These are phyloP conservation scores for Pyrus betulifolia DNA, from an alignment of 306 rosid genomes.

Conservation along the genomic window DNA sequence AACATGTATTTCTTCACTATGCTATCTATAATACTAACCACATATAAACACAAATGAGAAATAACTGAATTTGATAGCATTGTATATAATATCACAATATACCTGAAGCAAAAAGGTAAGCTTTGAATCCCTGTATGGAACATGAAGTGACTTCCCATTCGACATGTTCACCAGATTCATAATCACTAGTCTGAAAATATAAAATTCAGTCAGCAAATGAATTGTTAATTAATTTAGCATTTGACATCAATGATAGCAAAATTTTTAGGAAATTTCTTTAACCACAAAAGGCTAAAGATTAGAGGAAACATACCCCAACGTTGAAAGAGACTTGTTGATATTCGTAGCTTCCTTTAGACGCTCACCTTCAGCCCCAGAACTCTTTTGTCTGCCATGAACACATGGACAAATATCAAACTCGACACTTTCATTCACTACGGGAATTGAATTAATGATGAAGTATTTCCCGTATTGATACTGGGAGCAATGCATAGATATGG, in stretches of 20 bases:
- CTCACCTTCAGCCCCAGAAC: slow-evolving; percentile 99
- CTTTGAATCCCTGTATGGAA: slow-evolving; percentile 95
- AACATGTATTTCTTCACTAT: background rate
- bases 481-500: background rate
- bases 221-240: background rate
- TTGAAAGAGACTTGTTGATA: slow-evolving; percentile 95
- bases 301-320: slow-evolving; percentile 64
- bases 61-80: background rate
- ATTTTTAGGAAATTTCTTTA: background rate
- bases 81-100: slow-evolving; percentile 8
- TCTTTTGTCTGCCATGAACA: slow-evolving; percentile 74
- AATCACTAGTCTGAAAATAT: slow-evolving; percentile 79
- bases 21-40: background rate
- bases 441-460: background rate
- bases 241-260: background rate
- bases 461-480: background rate
- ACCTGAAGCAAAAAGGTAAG: slow-evolving; percentile 99
- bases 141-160: slow-evolving; percentile 87
- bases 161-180: slow-evolving; percentile 85
- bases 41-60: background rate
- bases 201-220: slow-evolving; percentile 1
- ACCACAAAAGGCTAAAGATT: background rate
- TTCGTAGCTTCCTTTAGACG: slow-evolving; percentile 98
- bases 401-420: background rate
- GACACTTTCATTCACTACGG: background rate